Conservation (phyloP, 2,329 filamentous ascomycete species). For the Diaporthe helianthi region DNA sequence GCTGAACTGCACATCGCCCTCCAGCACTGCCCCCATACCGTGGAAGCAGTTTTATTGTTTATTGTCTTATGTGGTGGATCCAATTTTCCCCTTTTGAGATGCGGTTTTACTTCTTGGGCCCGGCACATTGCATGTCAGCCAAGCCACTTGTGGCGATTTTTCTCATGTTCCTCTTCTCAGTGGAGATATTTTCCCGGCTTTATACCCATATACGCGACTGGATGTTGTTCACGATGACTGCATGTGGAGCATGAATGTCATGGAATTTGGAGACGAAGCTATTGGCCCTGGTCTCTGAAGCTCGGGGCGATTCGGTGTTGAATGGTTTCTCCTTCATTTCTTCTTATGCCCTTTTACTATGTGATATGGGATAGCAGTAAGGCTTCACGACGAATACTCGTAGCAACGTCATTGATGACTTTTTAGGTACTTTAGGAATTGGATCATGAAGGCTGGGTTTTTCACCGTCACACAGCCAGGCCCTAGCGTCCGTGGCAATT, state of each 20-base stretch:
- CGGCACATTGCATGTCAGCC: slow-evolving; percentile 16
- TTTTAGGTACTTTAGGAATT: slow-evolving; percentile 27
- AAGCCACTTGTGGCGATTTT: slow-evolving; percentile 12
- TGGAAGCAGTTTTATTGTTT: slow-evolving; percentile 31
- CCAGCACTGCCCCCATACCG: slow-evolving; percentile 12
- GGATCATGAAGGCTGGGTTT: slow-evolving; percentile 24
- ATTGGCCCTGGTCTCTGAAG: background rate
- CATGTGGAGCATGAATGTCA: slow-evolving; percentile 19
- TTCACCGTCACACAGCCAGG: background rate
- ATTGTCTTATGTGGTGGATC: slow-evolving; percentile 32
- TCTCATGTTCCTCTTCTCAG: slow-evolving; percentile 6
- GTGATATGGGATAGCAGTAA: background rate
- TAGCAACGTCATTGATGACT: slow-evolving; percentile 24
- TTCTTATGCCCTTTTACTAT: slow-evolving; percentile 2
- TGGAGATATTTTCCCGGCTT: slow-evolving; percentile 18
- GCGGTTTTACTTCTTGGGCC: background rate
- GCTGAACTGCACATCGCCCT: slow-evolving; percentile 26
- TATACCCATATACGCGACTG: slow-evolving; percentile 28
- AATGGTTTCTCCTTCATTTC: background rate
- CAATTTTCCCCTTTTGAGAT: background rate
- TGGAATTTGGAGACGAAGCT: background rate
- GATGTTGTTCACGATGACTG: slow-evolving; percentile 25
- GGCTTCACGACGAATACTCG: slow-evolving; percentile 14
- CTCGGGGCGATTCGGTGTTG: background rate
- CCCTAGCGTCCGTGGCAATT: background rate